Percentiles rank a stretch among this genome's conserved stretches.
Conservation (phyloP, 1,284 basidiomycete genomes). For the Moniliella sp. region DNA sequence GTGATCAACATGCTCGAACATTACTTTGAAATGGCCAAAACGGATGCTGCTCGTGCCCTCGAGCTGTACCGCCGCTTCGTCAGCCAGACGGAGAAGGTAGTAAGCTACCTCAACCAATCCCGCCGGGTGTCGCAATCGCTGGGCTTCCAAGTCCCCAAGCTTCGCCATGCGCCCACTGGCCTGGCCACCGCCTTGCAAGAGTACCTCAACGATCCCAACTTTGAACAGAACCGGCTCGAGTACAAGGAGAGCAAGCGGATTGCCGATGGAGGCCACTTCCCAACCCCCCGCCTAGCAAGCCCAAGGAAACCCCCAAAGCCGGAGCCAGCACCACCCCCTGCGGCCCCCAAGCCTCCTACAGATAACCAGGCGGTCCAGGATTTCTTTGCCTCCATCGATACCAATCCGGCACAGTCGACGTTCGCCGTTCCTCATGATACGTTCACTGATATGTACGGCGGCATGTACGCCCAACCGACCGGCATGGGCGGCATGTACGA, state of each 20-base stretch:
- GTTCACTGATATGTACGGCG: not conserved
- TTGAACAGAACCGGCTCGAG: constrained; percentile 76
- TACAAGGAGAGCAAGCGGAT: constrained; percentile 68
- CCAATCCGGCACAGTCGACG: constrained; percentile 48
- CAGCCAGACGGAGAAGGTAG: constrained; percentile 74
- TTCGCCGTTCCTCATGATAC: not conserved
- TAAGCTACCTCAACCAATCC: constrained; percentile 78
- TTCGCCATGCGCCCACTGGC: constrained; percentile 85
- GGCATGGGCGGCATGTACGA: constrained; percentile 15
- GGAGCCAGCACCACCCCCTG: constrained; percentile 7
- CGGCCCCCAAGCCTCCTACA: constrained; percentile 12
- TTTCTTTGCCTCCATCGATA: constrained; percentile 78
- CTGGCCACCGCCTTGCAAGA: constrained; percentile 80
- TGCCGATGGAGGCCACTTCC: constrained; percentile 46
- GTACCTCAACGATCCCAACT: constrained; percentile 82
- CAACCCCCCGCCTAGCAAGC: constrained; percentile 5
- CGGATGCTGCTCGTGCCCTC: constrained; percentile 67
- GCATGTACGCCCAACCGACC: constrained; percentile 13
- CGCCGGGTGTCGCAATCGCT: constrained; percentile 74
- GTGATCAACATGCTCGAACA: constrained; percentile 84
- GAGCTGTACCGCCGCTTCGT: constrained; percentile 82
- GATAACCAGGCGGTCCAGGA: constrained; percentile 46
- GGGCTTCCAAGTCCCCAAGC: constrained; percentile 75
- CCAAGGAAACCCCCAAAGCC: too few species aligned
- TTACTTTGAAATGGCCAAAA: constrained; percentile 93